These are phyloP conservation scores for Globisporangium paroecandrum DNA, from an alignment of 352 stramenopile genomes.

Conservation along the genomic window DNA sequence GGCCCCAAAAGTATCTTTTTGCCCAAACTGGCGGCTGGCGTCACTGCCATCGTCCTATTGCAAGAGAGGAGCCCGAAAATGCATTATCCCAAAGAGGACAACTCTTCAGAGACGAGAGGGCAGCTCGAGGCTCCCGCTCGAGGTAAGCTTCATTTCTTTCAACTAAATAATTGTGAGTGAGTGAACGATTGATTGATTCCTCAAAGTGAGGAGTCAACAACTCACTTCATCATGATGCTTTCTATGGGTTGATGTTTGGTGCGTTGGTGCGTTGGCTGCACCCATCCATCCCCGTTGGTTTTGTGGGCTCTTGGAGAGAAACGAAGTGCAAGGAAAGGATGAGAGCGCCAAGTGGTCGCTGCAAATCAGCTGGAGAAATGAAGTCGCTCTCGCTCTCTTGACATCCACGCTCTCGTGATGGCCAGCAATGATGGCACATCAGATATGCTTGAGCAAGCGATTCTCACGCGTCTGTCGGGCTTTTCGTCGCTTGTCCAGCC, in stretches of 20 bases:
- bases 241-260: background rate
- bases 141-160: too few species aligned
- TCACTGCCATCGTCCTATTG: background rate
- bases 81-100: background rate
- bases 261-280: too few species aligned
- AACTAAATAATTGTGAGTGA: too few species aligned
- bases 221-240: background rate
- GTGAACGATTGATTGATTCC: too few species aligned
- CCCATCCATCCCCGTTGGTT: too few species aligned
- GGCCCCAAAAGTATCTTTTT: background rate
- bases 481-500: too few species aligned
- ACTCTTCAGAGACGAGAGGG: background rate
- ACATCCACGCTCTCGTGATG: too few species aligned
- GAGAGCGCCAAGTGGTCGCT: background rate
- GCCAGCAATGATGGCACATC: slow-evolving; percentile 2
- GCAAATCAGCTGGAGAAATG: background rate
- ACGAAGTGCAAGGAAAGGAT: background rate
- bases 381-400: background rate
- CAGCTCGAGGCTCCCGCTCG: too few species aligned
- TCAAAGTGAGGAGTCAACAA: too few species aligned
- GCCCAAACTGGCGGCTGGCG: background rate
- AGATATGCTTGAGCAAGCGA: background rate
- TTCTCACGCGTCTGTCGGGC: background rate
- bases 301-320: background rate
- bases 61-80: background rate